Evolutionary conservation across 768 basidiomycete species (phyloP), one percentile per base, ranked within the genome.

Genomic region (Hygrophorus russula): DNA sequence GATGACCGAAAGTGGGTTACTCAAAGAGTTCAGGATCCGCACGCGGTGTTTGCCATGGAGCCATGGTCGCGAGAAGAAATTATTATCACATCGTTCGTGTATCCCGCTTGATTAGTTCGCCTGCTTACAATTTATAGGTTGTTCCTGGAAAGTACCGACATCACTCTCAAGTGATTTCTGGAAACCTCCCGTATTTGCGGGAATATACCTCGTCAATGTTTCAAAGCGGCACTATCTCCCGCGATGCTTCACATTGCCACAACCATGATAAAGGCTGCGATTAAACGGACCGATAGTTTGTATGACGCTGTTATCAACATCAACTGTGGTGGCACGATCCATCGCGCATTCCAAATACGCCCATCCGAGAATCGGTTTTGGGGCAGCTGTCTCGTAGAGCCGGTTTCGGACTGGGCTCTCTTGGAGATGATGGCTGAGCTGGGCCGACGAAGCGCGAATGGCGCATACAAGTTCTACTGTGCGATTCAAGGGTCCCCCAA

Each of bases 281-380:
- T 49, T 30, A 11, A 27, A 7, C 5, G 39, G 24, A 36, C 29
- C 18, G 13, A 44, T 11, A 24, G 27, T 29, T 31, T 48, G 36
- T 35, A 18, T 28, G 19, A 39, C 24, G 19, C 35, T 37, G n/a
- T 39, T 15, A 56, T 11, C 53, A 50, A 8, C 57, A 55, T 44
- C 59, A 53, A 30, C 17, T 5, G 17, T 17, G 34, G 27, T 29
- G 9, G 15, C 9, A 5, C 6, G 5, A 11, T 24, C 10, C 36
- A 45, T 30, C 44, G 11, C 38, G 36, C 27, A 29, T 45, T 37
- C 44, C 36, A 45, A 27, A 38, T 45, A 36, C 27, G 5, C 31
- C 44, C 44, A 5, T 14, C 15, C 14, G 11, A 12, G 10, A 24
- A 6, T 5, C 38, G 44, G 44, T 13, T 9, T 11, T 31, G 12